A percentile compares a stretch with the other conserved stretches of the same genome.
Evolutionary conservation across 305 asterid species (phyloP).

Genomic region (Ilex paraguariensis): DNA sequence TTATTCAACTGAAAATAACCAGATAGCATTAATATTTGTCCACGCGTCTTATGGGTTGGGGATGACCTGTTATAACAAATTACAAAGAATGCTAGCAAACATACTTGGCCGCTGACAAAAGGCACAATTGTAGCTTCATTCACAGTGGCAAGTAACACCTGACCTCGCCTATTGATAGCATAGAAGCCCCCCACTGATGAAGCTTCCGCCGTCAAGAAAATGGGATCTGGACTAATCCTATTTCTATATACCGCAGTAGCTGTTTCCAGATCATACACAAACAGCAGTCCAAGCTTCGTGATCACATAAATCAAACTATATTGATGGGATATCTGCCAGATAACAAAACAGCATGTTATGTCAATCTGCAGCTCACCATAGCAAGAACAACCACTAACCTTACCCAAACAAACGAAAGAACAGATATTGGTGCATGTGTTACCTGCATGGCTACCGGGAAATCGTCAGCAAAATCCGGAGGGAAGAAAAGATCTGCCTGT

Average conservation of each 20-base stretch:
- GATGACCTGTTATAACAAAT: too few relatives aligned
- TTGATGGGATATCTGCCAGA: constrained; percentile 86
- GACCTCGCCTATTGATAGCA: constrained; percentile 97
- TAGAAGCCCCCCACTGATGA: constrained; percentile 94
- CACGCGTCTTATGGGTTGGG: too few relatives aligned
- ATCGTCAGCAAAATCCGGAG: constrained; percentile 92
- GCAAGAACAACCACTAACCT: too few relatives aligned
- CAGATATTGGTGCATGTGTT: too few relatives aligned
- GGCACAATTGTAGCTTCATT: constrained; percentile 92
- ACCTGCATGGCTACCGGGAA: constrained; percentile 62
- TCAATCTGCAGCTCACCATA: too few relatives aligned
- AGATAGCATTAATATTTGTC: too few relatives aligned
- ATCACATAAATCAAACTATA: constrained; percentile 88
- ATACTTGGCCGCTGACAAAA: constrained; percentile 96
- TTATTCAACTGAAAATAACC: constrained; percentile 66
- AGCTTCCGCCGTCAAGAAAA: constrained; percentile 93
- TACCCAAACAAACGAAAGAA: too few relatives aligned
- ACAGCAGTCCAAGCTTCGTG: constrained; percentile 97
- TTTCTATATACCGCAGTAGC: constrained; percentile 97
- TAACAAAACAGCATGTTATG: constrained; percentile 5
- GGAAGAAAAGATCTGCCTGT: constrained; percentile 98
- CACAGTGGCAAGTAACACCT: constrained; percentile 92
- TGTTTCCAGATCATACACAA: constrained; percentile 94
- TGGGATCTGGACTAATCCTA: constrained; percentile 99
- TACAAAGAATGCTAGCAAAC: constrained; percentile 8